Percentiles rank a stretch among this genome's conserved stretches.
Evolutionary conservation across 2,329 filamentous ascomycete species (phyloP).

Genomic region (Endoconidiophora laricicola): DNA sequence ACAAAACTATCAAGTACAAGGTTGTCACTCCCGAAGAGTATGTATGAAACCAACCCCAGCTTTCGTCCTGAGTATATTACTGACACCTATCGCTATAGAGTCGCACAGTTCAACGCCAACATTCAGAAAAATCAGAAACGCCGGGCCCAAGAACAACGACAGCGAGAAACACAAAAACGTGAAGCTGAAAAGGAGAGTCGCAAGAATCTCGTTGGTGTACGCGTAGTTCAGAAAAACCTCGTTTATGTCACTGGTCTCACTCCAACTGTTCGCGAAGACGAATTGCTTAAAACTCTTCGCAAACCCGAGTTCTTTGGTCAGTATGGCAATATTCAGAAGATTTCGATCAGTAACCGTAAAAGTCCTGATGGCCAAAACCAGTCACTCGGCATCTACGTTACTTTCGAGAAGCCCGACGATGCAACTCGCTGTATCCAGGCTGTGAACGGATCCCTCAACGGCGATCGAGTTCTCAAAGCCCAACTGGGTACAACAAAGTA

Average conservation of each 20-base stretch:
- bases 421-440: constrained; percentile 78
- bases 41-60: constrained; percentile 21
- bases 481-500: constrained; percentile 89
- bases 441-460: constrained; percentile 84
- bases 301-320: constrained; percentile 92
- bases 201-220: constrained; percentile 87
- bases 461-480: constrained; percentile 67
- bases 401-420: constrained; percentile 81
- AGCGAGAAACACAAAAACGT: constrained; percentile 90
- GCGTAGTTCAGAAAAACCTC: constrained; percentile 95
- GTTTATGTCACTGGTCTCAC: constrained; percentile 94
- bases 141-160: constrained; percentile 61
- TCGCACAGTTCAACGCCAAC: constrained; percentile 59
- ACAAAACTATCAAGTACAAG: constrained; percentile 94
- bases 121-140: constrained; percentile 87
- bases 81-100: constrained; percentile 28
- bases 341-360: constrained; percentile 93
- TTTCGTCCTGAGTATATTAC: neutral
- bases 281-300: constrained; percentile 74
- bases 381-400: constrained; percentile 95
- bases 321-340: constrained; percentile 96
- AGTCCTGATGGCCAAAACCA: constrained; percentile 59
- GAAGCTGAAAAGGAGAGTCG: constrained; percentile 91
- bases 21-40: constrained; percentile 91
- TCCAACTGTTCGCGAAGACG: constrained; percentile 81